Percentiles rank a stretch among this genome's conserved stretches.
phyloP scores from a whole-genome alignment of 257 asterid genomes.

The Solanum raphanifolium region DNA sequence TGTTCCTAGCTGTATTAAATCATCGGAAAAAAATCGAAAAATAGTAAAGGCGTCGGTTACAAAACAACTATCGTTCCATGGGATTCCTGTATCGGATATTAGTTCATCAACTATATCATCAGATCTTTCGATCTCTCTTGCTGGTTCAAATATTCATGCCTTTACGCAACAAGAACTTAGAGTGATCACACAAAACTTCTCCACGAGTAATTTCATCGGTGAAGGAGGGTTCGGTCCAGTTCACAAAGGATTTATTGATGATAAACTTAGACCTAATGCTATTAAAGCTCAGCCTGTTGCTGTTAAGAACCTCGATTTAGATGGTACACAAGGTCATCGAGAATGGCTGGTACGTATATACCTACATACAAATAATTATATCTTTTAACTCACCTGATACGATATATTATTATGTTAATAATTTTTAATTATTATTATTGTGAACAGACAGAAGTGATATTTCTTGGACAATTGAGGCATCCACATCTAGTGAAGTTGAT shows the following conservation, averaged over 20 bases:
- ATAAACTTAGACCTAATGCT: constrained; percentile 55
- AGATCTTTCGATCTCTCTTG: constrained; percentile 66
- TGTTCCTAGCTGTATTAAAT: constrained; percentile 44
- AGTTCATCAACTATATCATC: constrained; percentile 59
- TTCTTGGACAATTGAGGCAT: constrained; percentile 83
- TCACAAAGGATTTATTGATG: constrained; percentile 90
- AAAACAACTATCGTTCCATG: constrained; percentile 34
- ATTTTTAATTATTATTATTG: neutral
- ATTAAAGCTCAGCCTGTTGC: constrained; percentile 96
- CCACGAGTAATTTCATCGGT: constrained; percentile 68
- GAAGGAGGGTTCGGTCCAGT: constrained; percentile 98
- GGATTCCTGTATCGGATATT: constrained; percentile 49
- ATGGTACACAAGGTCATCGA: constrained; percentile 80
- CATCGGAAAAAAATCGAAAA: neutral
- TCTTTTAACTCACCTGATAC: neutral
- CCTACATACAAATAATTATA: constrained; percentile 5
- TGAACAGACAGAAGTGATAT: constrained; percentile 73
- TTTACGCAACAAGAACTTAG: constrained; percentile 77
- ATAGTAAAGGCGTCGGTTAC: neutral
- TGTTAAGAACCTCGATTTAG: constrained; percentile 82
- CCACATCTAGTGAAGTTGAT: constrained; percentile 78
- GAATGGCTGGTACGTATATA: constrained; percentile 89
- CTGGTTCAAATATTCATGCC: constrained; percentile 57
- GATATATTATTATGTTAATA: neutral
- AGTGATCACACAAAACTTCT: constrained; percentile 67